A percentile compares a stretch with the other conserved stretches of the same genome.
These are phyloP conservation scores for Thelephora terrestris DNA, from an alignment of 1,284 basidiomycete species.

Conservation along the genomic window DNA sequence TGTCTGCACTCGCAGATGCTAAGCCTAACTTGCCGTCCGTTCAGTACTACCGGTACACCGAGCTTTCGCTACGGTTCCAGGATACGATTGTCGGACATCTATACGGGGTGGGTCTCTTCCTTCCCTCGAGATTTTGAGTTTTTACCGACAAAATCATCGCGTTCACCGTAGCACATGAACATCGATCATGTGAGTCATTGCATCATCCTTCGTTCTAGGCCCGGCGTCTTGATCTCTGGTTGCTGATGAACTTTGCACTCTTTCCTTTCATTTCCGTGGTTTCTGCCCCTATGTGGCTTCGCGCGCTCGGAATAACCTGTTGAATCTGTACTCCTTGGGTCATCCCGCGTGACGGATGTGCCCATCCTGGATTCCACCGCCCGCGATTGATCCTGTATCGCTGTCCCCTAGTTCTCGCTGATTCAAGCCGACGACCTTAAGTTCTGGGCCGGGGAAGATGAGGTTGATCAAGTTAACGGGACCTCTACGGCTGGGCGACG, in stretches of 20 bases:
- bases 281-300: slow-evolving; percentile 7
- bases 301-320: background rate
- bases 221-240: background rate
- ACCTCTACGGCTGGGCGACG: too few relatives aligned
- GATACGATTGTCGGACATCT: slow-evolving; percentile 88
- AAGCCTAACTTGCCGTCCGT: slow-evolving; percentile 4
- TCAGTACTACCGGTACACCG: slow-evolving; percentile 75
- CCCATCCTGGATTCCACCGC: too few relatives aligned
- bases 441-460: slow-evolving; percentile 11
- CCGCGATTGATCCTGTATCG: too few relatives aligned
- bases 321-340: too few relatives aligned
- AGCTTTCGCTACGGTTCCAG: slow-evolving; percentile 76
- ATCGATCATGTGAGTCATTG: slow-evolving; percentile 59
- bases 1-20: slow-evolving; percentile 7
- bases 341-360: too few relatives aligned
- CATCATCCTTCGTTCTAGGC: slow-evolving; percentile 4
- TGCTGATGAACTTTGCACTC: slow-evolving; percentile 1
- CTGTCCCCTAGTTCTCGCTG: slow-evolving; percentile 45
- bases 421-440: slow-evolving; percentile 46
- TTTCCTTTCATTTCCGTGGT: background rate
- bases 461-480: slow-evolving; percentile 11
- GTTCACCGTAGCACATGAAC: slow-evolving; percentile 53
- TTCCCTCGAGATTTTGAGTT: slow-evolving; percentile 1
- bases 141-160: too few relatives aligned
- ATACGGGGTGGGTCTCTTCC: slow-evolving; percentile 54